Evolutionary conservation across 2,329 filamentous ascomycete genomes (phyloP).

Genomic region (Ceratocystis albifundus): DNA sequence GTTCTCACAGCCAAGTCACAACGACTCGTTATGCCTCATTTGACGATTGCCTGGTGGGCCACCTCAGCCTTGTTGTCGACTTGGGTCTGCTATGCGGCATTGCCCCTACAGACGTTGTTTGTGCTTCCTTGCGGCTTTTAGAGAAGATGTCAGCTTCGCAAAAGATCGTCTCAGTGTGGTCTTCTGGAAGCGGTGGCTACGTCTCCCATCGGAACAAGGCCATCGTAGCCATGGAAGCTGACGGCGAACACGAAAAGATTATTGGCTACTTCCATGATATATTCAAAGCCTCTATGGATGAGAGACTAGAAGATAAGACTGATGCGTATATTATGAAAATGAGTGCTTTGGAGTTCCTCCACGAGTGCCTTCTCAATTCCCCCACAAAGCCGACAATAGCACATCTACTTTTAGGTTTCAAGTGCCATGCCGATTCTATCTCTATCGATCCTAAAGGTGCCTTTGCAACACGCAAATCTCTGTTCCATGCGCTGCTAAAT

Average conservation of each 20-base stretch:
- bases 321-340: slow-evolving; percentile 71
- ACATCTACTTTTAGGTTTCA: slow-evolving; percentile 81
- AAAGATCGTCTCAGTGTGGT: slow-evolving; percentile 62
- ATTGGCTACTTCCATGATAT: slow-evolving; percentile 21
- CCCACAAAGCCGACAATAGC: slow-evolving; percentile 74
- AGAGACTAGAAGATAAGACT: slow-evolving; percentile 57
- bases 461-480: slow-evolving; percentile 59
- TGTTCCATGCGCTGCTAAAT: slow-evolving; percentile 72
- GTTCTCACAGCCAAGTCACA: slow-evolving; percentile 53
- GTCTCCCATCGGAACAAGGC: slow-evolving; percentile 61
- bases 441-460: slow-evolving; percentile 55
- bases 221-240: slow-evolving; percentile 74
- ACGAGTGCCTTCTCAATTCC: slow-evolving; percentile 63
- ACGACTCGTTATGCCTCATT: slow-evolving; percentile 69
- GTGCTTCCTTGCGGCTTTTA: slow-evolving; percentile 69
- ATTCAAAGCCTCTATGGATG: slow-evolving; percentile 52
- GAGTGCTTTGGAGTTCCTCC: slow-evolving; percentile 75
- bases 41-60: slow-evolving; percentile 78
- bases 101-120: slow-evolving; percentile 66
- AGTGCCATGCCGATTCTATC: slow-evolving; percentile 59
- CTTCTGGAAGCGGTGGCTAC: slow-evolving; percentile 27
- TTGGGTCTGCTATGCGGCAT: slow-evolving; percentile 79
- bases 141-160: slow-evolving; percentile 77
- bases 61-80: slow-evolving; percentile 66
- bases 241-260: slow-evolving; percentile 70